Base-by-base conservation (phyloP, 2,329 filamentous ascomycete species). In the Diaporthe batatas region DNA sequence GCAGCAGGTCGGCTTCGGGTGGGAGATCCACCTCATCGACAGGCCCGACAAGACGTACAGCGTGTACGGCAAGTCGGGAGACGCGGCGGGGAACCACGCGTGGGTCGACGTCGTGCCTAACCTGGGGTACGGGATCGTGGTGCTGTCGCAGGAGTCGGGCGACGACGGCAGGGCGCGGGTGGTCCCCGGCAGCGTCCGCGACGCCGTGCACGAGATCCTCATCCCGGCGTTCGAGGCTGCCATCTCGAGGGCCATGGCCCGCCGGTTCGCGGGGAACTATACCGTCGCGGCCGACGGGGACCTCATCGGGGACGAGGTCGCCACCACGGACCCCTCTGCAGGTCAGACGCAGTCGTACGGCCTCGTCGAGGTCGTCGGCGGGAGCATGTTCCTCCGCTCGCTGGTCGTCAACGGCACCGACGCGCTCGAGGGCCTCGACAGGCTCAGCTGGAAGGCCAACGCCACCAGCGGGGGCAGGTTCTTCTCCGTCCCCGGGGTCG, bases 1-100 rank as follows among this genome's bases (percentile, higher is more conserved):
- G 29, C 62, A 65, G 32, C 62, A 65, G 44, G 62, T 65, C 3
- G 62, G 62, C 21, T 65, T 65, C 42, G 62, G 62, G 32, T 65
- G 62, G 62, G 62, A 65, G 44, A 25, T 65, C 44, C 29, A 16
- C 18, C 14, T 65, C 32, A 36, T 21, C 14, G 12, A 25, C 62
- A 14, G 62, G 29, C 7, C 11, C 6, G 18, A 65, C 21, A 65
- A 51, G 62, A 65, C 44, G 7, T 65, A 65, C n/a, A 18, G 25
- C n/a, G 21, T 65, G 12, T 65, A 65, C 44, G 62, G 62, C 4
- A 65, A 65, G 29, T 51, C 62, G 12, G 62, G 62, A 3, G 62
- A 65, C 29, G 62, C 62, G 8, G 62, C 62, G 6, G 62, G 62
- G 1, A 51, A 49, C 32, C 62, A 65, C n/a, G 62, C 62, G 12